These are phyloP conservation scores for Eutrema yunnanense DNA, from an alignment of 345 rosid species.

Conservation along the genomic window DNA sequence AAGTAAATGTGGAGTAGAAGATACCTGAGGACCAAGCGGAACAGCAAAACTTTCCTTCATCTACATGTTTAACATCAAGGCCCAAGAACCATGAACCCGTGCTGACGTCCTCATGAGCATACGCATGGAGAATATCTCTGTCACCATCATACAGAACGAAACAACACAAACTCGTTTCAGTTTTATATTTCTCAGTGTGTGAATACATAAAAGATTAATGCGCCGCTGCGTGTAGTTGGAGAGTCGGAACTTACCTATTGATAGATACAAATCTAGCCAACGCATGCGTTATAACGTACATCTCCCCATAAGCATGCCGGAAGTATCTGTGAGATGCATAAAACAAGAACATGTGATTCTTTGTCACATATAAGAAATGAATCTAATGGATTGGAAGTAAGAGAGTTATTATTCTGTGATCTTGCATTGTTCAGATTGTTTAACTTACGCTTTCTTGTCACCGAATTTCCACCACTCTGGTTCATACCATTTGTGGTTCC, in stretches of 20 bases:
- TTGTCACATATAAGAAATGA: neutral
- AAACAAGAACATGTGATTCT: neutral
- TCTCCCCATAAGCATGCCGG: slow-evolving; percentile 77
- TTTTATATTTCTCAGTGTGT: neutral
- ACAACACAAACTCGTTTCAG: neutral
- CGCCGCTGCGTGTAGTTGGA: no score
- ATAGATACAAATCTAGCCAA: slow-evolving; percentile 66
- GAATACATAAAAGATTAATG: no score
- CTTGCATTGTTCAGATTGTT: neutral
- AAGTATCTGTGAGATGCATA: slow-evolving; percentile 49
- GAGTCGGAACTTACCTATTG: slow-evolving; percentile 44
- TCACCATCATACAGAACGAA: neutral
- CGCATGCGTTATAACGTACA: slow-evolving; percentile 58
- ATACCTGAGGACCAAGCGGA: slow-evolving; percentile 73
- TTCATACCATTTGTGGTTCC: slow-evolving; percentile 73
- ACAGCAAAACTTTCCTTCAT: slow-evolving; percentile 72
- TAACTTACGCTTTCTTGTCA: slow-evolving; percentile 65
- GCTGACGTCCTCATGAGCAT: slow-evolving; percentile 71
- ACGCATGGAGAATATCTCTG: slow-evolving; percentile 57
- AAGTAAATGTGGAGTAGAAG: slow-evolving; percentile 3
- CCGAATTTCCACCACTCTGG: slow-evolving; percentile 99
- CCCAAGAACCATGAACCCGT: slow-evolving; percentile 81
- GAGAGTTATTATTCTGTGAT: neutral
- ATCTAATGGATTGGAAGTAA: neutral
- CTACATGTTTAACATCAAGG: slow-evolving; percentile 55